A percentile compares a stretch with the other conserved stretches of the same genome.
phyloP scores from a whole-genome alignment of 305 asterid genomes.

The Fraxinus sp. region DNA sequence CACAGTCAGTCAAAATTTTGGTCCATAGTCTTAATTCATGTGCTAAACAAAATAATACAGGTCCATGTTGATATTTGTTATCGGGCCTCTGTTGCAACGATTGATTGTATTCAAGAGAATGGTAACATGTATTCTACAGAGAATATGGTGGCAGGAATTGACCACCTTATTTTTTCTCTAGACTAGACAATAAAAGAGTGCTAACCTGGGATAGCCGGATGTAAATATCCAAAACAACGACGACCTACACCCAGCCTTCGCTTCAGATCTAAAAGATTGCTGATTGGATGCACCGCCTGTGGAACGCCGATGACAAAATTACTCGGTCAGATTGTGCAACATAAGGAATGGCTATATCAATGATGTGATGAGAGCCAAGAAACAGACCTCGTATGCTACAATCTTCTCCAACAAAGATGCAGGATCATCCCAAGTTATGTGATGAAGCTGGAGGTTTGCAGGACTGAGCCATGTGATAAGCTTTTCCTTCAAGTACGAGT shows the following conservation, averaged over 20 bases:
- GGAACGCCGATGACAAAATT: conserved; percentile 22
- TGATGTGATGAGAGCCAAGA: conserved; percentile 14
- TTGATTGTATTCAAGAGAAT: not conserved
- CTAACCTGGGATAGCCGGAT: conserved; percentile 93
- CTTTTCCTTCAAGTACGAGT: conserved; percentile 87
- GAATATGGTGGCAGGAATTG: not conserved
- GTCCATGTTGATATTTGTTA: not conserved
- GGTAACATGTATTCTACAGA: not conserved
- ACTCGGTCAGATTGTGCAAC: conserved; percentile 1
- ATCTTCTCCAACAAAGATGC: conserved; percentile 94
- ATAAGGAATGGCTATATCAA: not conserved
- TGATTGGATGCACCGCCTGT: conserved; percentile 96
- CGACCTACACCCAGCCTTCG: conserved; percentile 92
- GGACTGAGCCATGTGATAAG: conserved; percentile 94
- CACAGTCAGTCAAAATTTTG: not conserved
- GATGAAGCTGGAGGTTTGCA: conserved; percentile 83
- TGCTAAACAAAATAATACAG: not conserved
- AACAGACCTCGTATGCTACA: conserved; percentile 78
- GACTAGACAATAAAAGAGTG: conserved; percentile 20
- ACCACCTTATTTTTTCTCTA: not conserved
- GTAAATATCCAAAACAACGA: conserved; percentile 90
- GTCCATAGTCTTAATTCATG: not conserved
- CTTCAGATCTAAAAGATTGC: conserved; percentile 86
- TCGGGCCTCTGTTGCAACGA: not conserved
- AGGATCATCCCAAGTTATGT: conserved; percentile 91